Evolutionary conservation across 2,329 filamentous ascomycete genomes (phyloP).

Genomic region (Penicillium palitans): DNA sequence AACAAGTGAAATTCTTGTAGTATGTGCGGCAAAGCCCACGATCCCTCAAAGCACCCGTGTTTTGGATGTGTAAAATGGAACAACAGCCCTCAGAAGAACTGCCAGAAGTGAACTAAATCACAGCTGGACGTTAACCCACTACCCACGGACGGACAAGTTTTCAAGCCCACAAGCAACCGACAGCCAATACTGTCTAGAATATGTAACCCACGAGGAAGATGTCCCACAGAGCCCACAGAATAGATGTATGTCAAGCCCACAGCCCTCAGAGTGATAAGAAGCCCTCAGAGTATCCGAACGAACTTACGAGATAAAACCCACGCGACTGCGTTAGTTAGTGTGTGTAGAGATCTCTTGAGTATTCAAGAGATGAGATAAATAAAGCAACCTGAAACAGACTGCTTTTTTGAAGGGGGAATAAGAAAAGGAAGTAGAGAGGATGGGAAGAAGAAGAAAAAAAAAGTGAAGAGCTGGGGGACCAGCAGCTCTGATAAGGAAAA

Average conservation of each 20-base stretch:
- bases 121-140: constrained; percentile 41
- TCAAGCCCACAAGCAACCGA: constrained; percentile 47
- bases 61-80: constrained; percentile 27
- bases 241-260: constrained; percentile 45
- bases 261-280: constrained; percentile 43
- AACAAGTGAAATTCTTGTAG: constrained; percentile 22
- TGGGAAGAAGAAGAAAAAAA: constrained; percentile 27
- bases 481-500: constrained; percentile 33
- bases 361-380: constrained; percentile 5
- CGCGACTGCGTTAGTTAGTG: constrained; percentile 35
- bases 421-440: constrained; percentile 17
- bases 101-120: constrained; percentile 36
- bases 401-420: constrained; percentile 14
- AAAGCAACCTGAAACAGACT: constrained; percentile 20
- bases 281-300: constrained; percentile 41
- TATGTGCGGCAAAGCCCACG: constrained; percentile 40
- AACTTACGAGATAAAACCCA: constrained; percentile 38
- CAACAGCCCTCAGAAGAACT: constrained; percentile 30
- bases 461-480: constrained; percentile 24
- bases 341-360: constrained; percentile 16
- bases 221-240: constrained; percentile 45
- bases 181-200: constrained; percentile 44
- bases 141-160: constrained; percentile 42
- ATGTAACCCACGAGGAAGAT: constrained; percentile 44
- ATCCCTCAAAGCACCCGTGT: constrained; percentile 40